Conservation (phyloP, 2,329 filamentous ascomycete genomes). For the Fusarium longipes region DNA sequence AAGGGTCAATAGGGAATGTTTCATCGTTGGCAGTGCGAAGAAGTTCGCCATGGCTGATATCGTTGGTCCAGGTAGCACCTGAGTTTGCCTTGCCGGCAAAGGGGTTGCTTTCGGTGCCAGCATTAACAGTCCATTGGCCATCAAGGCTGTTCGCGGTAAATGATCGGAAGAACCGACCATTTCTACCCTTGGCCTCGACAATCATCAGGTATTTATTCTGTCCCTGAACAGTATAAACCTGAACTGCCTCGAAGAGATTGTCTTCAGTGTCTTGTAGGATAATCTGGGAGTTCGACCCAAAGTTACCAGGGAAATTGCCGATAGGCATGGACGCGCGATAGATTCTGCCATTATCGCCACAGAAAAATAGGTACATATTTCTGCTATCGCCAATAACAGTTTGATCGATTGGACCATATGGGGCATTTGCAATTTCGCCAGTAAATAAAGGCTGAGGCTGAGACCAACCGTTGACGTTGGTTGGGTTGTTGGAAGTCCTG, state of each 20-base stretch:
- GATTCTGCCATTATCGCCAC: constrained; percentile 73
- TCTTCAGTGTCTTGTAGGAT: constrained; percentile 66
- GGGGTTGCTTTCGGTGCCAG: constrained; percentile 64
- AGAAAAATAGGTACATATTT: constrained; percentile 75
- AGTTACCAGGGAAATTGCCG: constrained; percentile 68
- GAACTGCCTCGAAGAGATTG: constrained; percentile 73
- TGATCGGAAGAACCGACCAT: constrained; percentile 73
- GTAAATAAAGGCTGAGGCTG: constrained; percentile 65
- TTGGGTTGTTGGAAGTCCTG: constrained; percentile 67
- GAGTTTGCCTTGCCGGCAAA: constrained; percentile 75
- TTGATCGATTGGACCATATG: constrained; percentile 70
- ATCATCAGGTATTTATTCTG: constrained; percentile 72
- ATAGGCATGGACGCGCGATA: constrained; percentile 73
- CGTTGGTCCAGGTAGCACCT: constrained; percentile 71
- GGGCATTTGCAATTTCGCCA: constrained; percentile 62
- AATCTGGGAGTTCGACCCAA: constrained; percentile 62
- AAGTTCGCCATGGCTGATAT: constrained; percentile 74
- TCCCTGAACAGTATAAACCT: constrained; percentile 70
- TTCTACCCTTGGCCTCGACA: constrained; percentile 68
- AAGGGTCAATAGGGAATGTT: constrained; percentile 71
- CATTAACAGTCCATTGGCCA: constrained; percentile 69
- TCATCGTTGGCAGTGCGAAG: constrained; percentile 67
- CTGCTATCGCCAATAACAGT: constrained; percentile 69
- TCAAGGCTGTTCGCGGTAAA: constrained; percentile 68
- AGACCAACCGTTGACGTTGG: constrained; percentile 68